Conservation (phyloP, 1,284 basidiomycete genomes). For the Sutorius eximius region DNA sequence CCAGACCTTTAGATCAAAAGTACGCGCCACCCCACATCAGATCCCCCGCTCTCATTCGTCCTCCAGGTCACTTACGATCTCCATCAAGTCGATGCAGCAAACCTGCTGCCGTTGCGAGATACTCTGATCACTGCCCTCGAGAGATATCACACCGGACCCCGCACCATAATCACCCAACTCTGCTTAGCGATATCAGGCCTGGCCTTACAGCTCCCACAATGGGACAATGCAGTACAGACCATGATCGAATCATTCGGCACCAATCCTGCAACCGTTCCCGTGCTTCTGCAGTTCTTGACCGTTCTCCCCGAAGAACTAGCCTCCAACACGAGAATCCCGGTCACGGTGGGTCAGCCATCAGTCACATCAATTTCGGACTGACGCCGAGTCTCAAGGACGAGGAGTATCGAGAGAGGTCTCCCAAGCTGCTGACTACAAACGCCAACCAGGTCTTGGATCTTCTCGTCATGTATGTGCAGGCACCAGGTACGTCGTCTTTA, state of each 20-base stretch:
- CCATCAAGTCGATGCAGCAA: slow-evolving; percentile 75
- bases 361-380: slow-evolving; percentile 1
- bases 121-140: slow-evolving; percentile 81
- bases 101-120: slow-evolving; percentile 81
- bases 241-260: slow-evolving; percentile 88
- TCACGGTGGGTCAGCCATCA: slow-evolving; percentile 62
- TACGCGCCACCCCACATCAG: slow-evolving; percentile 34
- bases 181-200: slow-evolving; percentile 89
- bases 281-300: slow-evolving; percentile 88
- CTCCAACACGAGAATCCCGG: slow-evolving; percentile 84
- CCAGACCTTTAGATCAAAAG: slow-evolving; percentile 96
- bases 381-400: slow-evolving; percentile 56
- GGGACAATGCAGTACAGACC: slow-evolving; percentile 78
- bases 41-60: slow-evolving; percentile 21
- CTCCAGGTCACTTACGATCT: slow-evolving; percentile 93
- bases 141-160: slow-evolving; percentile 72
- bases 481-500: slow-evolving; percentile 60
- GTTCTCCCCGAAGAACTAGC: slow-evolving; percentile 90
- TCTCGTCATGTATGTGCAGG: slow-evolving; percentile 88
- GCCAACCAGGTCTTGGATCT: slow-evolving; percentile 75
- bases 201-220: slow-evolving; percentile 89
- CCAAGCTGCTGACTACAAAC: slow-evolving; percentile 70
- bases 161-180: slow-evolving; percentile 86
- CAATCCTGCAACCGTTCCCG: slow-evolving; percentile 80
- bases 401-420: slow-evolving; percentile 71